A percentile compares a stretch with the other conserved stretches of the same genome.
phyloP scores from a whole-genome alignment of 352 stramenopile genomes.

The Lagenidium sp. region DNA sequence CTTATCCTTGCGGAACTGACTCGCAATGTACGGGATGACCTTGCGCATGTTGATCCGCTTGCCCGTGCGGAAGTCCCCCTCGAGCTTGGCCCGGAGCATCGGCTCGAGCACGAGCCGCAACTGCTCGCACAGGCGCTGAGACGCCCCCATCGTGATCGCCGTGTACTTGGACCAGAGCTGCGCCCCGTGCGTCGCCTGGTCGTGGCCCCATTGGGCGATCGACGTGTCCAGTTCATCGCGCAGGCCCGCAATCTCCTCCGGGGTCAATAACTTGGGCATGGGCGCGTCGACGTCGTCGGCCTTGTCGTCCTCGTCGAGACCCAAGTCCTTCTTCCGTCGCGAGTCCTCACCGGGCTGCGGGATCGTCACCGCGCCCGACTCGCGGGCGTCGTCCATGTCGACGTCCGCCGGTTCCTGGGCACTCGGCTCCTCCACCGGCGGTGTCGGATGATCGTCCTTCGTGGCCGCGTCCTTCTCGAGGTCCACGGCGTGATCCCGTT shows the following conservation, averaged over 20 bases:
- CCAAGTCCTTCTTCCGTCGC: slow-evolving; percentile 1
- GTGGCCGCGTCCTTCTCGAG: slow-evolving; percentile 3
- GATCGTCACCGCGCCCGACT: slow-evolving; percentile 2
- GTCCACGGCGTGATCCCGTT: slow-evolving; percentile 7
- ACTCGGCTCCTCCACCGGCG: slow-evolving; percentile 6
- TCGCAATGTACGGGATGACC: slow-evolving; percentile 99
- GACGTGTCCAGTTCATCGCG: slow-evolving; percentile 73
- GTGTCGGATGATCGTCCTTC: slow-evolving; percentile 5
- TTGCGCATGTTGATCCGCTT: slow-evolving; percentile 99
- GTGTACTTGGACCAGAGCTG: slow-evolving; percentile 92
- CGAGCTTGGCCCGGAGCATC: slow-evolving; percentile 95
- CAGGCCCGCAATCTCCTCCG: slow-evolving; percentile 64
- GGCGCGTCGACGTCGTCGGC: slow-evolving; percentile 22
- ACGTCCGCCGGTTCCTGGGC: slow-evolving; percentile 9
- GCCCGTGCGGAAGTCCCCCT: slow-evolving; percentile 98
- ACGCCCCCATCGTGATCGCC: slow-evolving; percentile 87
- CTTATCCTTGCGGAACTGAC: slow-evolving; percentile 99
- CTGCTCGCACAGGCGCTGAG: slow-evolving; percentile 97
- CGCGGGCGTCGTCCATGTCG: slow-evolving; percentile 12
- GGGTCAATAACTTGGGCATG: slow-evolving; percentile 30
- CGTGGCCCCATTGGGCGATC: slow-evolving; percentile 51
- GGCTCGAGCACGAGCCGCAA: slow-evolving; percentile 98
- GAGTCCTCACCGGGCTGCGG: slow-evolving; percentile 1
- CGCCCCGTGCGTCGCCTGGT: slow-evolving; percentile 32
- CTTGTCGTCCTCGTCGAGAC: slow-evolving; percentile 9